Base-by-base conservation (phyloP, 495 filamentous ascomycete genomes). In the Xylaria castorea region DNA sequence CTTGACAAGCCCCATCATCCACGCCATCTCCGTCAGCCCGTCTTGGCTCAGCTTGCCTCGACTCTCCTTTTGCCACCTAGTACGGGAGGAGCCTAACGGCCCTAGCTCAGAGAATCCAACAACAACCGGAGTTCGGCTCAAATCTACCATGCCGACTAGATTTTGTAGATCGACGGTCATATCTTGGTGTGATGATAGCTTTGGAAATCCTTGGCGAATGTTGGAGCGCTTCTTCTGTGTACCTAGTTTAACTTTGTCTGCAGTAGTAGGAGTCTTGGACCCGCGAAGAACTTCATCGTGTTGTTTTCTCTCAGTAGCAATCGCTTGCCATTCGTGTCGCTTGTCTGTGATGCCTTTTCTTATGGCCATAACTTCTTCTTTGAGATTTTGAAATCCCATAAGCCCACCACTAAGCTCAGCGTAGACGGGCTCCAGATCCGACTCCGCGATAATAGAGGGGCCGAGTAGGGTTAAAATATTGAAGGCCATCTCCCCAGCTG, bases 1-100 rank as follows among this genome's bases (percentile, higher is more conserved):
- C 81, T 91, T 94, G 80, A 97, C 95, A 62, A 97, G 88, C 70
- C 94, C 93, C 91, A 96, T 97, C 77, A 97, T 92, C 94, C 94
- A 97, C 12, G 94, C 93, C 92, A 97, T 94, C 80, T 97, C 94
- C 66, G 95, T 90, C 73, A 94, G 95, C 3, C 94, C 94, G 78
- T 97, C 94, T 25, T 95, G 89, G 25, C 93, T 95, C 81, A 97
- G 94, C 73, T 93, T 86, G 72, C 94, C 94, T 74, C 91, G 88
- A 32, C 93, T 91, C 80, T 97, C 94, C 92, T 95, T 97, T 81
- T 97, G 93, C 94, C 94, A 97, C 57, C 94, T 89, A 55, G 94
- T 97, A 67, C 94, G 90, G 0, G 94, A 92, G 81, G 95, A 97
- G 83, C 94, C 94, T 93, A 93, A 96, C 0, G 94, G 94, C 46